Evolutionary conservation across 495 filamentous ascomycete genomes (phyloP), one percentile per base, ranked within the genome.

Genomic region (Recurvomyces mirabilis): DNA sequence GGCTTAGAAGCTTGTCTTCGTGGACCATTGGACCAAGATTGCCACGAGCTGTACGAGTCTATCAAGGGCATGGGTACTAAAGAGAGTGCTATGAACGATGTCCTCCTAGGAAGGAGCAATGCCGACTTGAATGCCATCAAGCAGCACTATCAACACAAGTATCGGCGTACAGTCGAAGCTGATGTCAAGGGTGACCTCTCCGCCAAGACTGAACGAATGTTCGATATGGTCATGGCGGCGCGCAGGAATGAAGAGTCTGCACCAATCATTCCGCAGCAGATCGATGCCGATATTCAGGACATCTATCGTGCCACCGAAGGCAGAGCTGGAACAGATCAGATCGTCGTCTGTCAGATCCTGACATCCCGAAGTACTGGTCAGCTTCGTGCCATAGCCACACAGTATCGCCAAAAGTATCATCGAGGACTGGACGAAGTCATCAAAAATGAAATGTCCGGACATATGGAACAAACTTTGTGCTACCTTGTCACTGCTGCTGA

Each of bases 391-490:
- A 83, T 94, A 44, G 74, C 73, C 19, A 70, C 79, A 28, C 69
- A 71, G 3, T 95, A 89, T 61, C 62, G 74, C 33, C 63, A 71
- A 23, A 75, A 73, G 31, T 91, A 83, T 57, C 69, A 75, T 1
- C 62, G 67, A 10, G 61, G 71, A 15, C 66, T 98, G 7, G 79
- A 84, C 42, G 75, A 76, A 21, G 77, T 84, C 39, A 72, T 95
- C 31, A 69, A 73, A 40, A 79, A 72, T 65, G 79, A 91, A 56
- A 93, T 94, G 63, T 81, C 79, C 0, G 89, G 88, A 0, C 89
- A 96, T 54, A 94, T 95, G 86, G 74, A 88, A 62, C 72, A 82
- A 20, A 87, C 86, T 0, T 63, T 94, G n/a, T 60, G 87, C 30
- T 75, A 74, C 41, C 84, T 93, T 62, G 65, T 94, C 4, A 73